These are phyloP conservation scores for Talaromyces stipitatus DNA, from an alignment of 495 filamentous ascomycete species.

Conservation along the genomic window DNA sequence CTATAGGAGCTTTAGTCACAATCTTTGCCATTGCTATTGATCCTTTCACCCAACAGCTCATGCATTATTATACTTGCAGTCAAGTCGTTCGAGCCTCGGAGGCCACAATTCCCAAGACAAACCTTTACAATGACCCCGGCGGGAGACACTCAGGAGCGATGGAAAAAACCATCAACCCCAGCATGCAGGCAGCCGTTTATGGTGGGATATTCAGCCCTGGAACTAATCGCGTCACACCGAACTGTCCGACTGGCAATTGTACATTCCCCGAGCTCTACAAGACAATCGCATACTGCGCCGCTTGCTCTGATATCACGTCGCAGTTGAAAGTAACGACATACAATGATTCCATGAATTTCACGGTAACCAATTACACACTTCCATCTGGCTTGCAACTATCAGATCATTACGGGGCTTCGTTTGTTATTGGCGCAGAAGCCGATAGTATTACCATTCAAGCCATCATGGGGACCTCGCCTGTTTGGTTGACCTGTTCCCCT, in stretches of 20 bases:
- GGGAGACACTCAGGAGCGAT: background rate
- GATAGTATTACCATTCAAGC: background rate
- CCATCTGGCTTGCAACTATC: background rate
- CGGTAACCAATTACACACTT: background rate
- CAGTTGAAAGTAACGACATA: background rate
- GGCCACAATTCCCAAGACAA: background rate
- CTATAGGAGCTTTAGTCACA: background rate
- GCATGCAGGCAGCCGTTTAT: background rate
- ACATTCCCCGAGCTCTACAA: constrained; percentile 17
- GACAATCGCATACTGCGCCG: constrained; percentile 10
- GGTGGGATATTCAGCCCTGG: background rate
- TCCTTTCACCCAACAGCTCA: constrained; percentile 39
- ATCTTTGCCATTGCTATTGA: constrained; percentile 26
- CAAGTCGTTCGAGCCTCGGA: constrained; percentile 2
- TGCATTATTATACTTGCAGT: constrained; percentile 21
- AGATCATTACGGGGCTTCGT: background rate
- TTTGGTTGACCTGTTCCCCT: background rate
- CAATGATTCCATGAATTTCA: background rate
- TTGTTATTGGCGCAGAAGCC: background rate
- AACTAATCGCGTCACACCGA: background rate
- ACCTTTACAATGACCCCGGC: background rate
- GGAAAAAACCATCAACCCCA: background rate
- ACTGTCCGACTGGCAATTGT: background rate
- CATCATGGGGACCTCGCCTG: background rate
- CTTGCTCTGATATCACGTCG: background rate